These are phyloP conservation scores for Dactylellina sp. DNA, from an alignment of 2,329 filamentous ascomycete genomes.

Conservation along the genomic window DNA sequence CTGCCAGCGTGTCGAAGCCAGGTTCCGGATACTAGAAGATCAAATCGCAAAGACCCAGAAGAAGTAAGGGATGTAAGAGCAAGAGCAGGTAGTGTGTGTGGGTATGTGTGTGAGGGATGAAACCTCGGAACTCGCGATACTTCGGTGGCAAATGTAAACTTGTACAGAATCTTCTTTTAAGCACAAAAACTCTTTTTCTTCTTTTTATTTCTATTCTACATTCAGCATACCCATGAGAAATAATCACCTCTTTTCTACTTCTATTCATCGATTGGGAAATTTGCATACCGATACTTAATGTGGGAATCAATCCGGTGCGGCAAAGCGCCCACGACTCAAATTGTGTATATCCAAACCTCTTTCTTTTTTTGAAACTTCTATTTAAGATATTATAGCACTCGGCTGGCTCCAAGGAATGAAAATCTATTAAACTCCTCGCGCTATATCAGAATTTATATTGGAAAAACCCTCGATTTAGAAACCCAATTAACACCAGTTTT, in stretches of 20 bases:
- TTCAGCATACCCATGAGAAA: conserved; percentile 27
- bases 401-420: too few species aligned
- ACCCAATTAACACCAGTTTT: conserved; percentile 20
- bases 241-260: conserved; percentile 1
- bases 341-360: not conserved
- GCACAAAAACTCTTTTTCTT: conserved; percentile 8
- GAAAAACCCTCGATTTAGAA: not conserved
- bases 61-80: conserved; percentile 24
- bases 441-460: too few species aligned
- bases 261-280: not conserved
- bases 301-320: not conserved
- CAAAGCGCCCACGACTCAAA: not conserved
- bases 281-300: not conserved
- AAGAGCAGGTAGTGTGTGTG: not conserved
- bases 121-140: not conserved
- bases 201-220: conserved; percentile 17
- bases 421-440: too few species aligned
- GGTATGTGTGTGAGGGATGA: not conserved
- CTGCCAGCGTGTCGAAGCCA: conserved; percentile 54
- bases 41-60: conserved; percentile 49
- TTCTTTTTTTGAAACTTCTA: too few species aligned
- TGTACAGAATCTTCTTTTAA: conserved; percentile 32
- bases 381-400: too few species aligned
- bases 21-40: conserved; percentile 51
- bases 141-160: conserved; percentile 1